These are phyloP conservation scores for Shiraia sp. DNA, from an alignment of 2,329 filamentous ascomycete genomes.

Conservation along the genomic window DNA sequence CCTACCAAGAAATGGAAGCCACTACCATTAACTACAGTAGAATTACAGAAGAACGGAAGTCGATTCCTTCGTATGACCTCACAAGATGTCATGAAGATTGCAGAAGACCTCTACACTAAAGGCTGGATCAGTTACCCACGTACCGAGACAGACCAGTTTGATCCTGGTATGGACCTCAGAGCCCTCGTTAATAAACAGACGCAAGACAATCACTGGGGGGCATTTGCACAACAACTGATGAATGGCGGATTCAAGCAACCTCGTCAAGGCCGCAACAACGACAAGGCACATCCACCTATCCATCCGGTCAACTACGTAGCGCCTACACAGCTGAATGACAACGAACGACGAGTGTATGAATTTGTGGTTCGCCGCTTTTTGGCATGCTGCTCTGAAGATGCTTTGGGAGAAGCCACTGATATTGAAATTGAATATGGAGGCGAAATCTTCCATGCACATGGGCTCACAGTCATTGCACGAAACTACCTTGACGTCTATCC, in stretches of 20 bases:
- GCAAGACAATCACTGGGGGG: slow-evolving; percentile 75
- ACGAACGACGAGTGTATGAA: slow-evolving; percentile 82
- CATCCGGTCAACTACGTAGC: slow-evolving; percentile 89
- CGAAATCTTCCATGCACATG: slow-evolving; percentile 80
- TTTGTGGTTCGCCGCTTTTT: slow-evolving; percentile 91
- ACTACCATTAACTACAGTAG: slow-evolving; percentile 89
- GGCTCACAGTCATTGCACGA: slow-evolving; percentile 79
- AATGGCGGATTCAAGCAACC: slow-evolving; percentile 80
- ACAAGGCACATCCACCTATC: slow-evolving; percentile 96
- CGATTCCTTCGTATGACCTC: slow-evolving; percentile 87
- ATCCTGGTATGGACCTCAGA: slow-evolving; percentile 82
- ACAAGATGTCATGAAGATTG: slow-evolving; percentile 83
- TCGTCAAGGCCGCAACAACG: slow-evolving; percentile 82
- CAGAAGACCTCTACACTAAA: slow-evolving; percentile 86
- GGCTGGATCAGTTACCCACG: slow-evolving; percentile 97
- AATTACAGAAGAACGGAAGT: slow-evolving; percentile 94
- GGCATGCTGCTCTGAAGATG: slow-evolving; percentile 94
- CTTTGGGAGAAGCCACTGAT: slow-evolving; percentile 81
- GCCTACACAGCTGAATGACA: slow-evolving; percentile 61
- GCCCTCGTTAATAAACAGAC: slow-evolving; percentile 82
- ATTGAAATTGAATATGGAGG: slow-evolving; percentile 82
- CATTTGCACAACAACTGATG: slow-evolving; percentile 74
- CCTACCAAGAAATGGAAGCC: slow-evolving; percentile 94
- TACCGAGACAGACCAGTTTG: slow-evolving; percentile 96
- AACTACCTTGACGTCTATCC: slow-evolving; percentile 96